Conservation (phyloP, 2,329 filamentous ascomycete genomes). For the Colletotrichum zoysiae region DNA sequence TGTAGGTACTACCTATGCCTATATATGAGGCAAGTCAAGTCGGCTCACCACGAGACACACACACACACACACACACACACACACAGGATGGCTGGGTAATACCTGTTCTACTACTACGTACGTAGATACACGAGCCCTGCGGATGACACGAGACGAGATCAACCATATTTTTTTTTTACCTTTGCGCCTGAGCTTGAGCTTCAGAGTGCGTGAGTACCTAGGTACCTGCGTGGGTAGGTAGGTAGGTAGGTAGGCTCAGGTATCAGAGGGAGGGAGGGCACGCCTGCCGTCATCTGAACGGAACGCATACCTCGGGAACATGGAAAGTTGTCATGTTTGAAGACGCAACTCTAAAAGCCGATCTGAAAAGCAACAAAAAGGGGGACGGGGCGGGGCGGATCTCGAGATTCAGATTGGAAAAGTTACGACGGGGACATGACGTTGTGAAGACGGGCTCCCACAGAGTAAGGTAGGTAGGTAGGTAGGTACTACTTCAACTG, state of each 20-base stretch:
- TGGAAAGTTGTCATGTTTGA: slow-evolving; percentile 38
- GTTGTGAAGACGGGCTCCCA: neutral
- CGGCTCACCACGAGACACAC: slow-evolving; percentile 6
- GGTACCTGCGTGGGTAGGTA: too few relatives aligned
- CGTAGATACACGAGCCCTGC: slow-evolving; percentile 4
- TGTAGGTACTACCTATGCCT: too few relatives aligned
- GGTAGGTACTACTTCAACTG: too few relatives aligned
- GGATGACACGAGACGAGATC: slow-evolving; percentile 25
- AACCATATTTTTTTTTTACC: slow-evolving; percentile 15
- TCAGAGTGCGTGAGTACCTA: neutral
- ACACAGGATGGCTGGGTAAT: too few relatives aligned
- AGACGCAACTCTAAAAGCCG: slow-evolving; percentile 26
- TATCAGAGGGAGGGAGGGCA: neutral
- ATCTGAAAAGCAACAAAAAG: slow-evolving; percentile 1
- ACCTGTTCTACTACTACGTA: too few relatives aligned
- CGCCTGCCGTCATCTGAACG: slow-evolving; percentile 36
- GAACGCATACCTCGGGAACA: slow-evolving; percentile 16
- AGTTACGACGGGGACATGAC: neutral
- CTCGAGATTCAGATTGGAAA: neutral
- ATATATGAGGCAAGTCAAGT: neutral
- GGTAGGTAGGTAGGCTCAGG: too few relatives aligned
- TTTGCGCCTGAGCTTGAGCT: neutral
- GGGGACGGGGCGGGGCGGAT: neutral
- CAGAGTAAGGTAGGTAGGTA: too few relatives aligned
- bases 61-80: neutral